These are phyloP conservation scores for Thalia dealbata DNA, from an alignment of 176 grass and related monocot species.

Conservation along the genomic window DNA sequence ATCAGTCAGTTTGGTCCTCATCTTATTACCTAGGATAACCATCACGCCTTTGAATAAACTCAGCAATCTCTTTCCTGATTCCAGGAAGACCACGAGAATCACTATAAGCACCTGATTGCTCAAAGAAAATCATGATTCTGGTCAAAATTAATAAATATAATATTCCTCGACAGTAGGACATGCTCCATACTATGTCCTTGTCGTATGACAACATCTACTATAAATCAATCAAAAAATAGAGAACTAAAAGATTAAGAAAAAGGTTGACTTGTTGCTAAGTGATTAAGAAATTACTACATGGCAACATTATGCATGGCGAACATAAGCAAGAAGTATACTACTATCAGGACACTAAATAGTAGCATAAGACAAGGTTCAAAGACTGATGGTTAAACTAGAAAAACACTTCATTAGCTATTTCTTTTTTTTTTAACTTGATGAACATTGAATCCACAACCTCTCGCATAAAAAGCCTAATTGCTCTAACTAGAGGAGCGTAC, in stretches of 20 bases:
- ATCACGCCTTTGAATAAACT: slow-evolving; percentile 90
- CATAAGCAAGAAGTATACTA: no score
- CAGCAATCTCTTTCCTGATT: slow-evolving; percentile 86
- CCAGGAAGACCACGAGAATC: slow-evolving; percentile 92
- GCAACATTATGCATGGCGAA: background rate
- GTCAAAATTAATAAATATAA: background rate
- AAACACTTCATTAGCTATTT: no score
- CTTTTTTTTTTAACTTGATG: no score
- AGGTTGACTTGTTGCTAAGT: background rate
- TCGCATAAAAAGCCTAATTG: no score
- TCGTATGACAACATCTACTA: background rate
- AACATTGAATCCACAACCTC: no score
- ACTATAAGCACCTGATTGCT: slow-evolving; percentile 85
- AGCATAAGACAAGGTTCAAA: no score
- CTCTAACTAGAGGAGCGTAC: no score
- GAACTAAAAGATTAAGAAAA: background rate
- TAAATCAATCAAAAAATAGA: background rate
- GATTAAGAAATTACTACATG: background rate
- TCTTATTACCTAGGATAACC: slow-evolving; percentile 78
- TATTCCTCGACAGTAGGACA: background rate
- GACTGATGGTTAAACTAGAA: no score
- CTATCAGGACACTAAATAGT: no score
- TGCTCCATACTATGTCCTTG: background rate
- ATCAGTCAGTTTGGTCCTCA: background rate
- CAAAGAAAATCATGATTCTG: slow-evolving; percentile 2